phyloP scores from a whole-genome alignment of 2,329 filamentous ascomycete genomes.

The Claviceps sp. region DNA sequence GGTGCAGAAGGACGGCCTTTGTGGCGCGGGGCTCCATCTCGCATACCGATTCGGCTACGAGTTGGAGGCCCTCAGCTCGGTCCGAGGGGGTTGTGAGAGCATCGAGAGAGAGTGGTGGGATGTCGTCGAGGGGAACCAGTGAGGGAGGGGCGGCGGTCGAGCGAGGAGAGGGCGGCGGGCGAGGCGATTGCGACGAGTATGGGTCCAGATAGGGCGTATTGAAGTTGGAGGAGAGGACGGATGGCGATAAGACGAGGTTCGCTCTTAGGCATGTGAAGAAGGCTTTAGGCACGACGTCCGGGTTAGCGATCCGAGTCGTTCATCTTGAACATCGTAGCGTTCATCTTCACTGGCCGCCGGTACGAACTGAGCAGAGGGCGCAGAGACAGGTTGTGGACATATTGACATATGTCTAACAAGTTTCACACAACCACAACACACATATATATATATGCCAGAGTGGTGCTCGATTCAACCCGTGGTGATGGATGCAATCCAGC shows the following conservation, averaged over 20 bases:
- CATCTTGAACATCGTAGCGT: not conserved
- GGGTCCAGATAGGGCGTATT: slow-evolving; percentile 53
- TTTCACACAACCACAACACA: not conserved
- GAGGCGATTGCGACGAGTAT: slow-evolving; percentile 21
- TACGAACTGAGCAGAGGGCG: not conserved
- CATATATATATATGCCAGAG: not conserved
- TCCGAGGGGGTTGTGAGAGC: slow-evolving; percentile 41
- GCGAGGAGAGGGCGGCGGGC: slow-evolving; percentile 33
- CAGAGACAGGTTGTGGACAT: not conserved
- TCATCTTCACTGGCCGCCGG: not conserved
- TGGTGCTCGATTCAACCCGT: not conserved
- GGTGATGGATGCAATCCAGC: not conserved
- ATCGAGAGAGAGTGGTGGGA: slow-evolving; percentile 52
- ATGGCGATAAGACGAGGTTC: slow-evolving; percentile 58
- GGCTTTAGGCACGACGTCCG: slow-evolving; percentile 33
- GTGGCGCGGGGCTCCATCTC: slow-evolving; percentile 64
- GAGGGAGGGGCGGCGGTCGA: slow-evolving; percentile 36
- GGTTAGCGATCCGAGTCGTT: not conserved
- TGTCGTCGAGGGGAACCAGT: slow-evolving; percentile 27
- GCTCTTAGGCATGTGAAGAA: slow-evolving; percentile 74
- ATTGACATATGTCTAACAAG: not conserved
- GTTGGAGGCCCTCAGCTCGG: slow-evolving; percentile 52
- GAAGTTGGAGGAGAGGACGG: slow-evolving; percentile 46
- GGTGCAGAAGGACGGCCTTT: slow-evolving; percentile 49
- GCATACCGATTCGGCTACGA: slow-evolving; percentile 70